These are phyloP conservation scores for Boletus sensibilis DNA, from an alignment of 768 basidiomycete species.

Conservation along the genomic window DNA sequence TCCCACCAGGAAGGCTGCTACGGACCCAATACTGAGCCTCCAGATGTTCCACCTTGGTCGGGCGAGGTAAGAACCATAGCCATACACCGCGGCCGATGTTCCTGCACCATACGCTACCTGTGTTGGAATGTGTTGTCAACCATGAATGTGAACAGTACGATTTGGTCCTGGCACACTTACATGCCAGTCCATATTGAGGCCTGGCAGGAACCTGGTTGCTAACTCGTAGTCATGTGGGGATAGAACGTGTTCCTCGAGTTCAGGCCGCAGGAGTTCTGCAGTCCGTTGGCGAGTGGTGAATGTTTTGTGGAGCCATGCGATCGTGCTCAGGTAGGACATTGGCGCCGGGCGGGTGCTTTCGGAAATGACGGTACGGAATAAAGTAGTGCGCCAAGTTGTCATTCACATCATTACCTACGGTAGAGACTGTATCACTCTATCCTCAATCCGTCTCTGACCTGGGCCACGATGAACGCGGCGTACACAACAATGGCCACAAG, in stretches of 20 bases:
- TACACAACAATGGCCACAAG: slow-evolving; percentile 5
- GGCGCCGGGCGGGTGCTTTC: neutral
- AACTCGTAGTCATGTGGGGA: slow-evolving; percentile 53
- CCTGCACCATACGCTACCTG: slow-evolving; percentile 24
- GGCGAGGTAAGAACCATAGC: slow-evolving; percentile 25
- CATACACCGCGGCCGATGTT: slow-evolving; percentile 24
- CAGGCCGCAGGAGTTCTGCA: slow-evolving; percentile 31
- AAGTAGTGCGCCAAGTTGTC: neutral
- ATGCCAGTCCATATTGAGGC: slow-evolving; percentile 43
- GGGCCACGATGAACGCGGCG: slow-evolving; percentile 4
- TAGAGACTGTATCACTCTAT: too few species aligned
- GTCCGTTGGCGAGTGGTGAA: slow-evolving; percentile 43
- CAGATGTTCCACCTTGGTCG: slow-evolving; percentile 30
- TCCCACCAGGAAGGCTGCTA: slow-evolving; percentile 29
- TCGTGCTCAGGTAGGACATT: slow-evolving; percentile 30
- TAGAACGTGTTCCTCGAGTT: slow-evolving; percentile 29
- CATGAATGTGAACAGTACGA: neutral
- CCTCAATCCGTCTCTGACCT: neutral
- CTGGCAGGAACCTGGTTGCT: slow-evolving; percentile 53
- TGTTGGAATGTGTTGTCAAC: slow-evolving; percentile 3
- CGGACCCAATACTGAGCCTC: slow-evolving; percentile 26
- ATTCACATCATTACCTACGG: slow-evolving; percentile 1
- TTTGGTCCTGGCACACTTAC: slow-evolving; percentile 31
- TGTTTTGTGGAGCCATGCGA: slow-evolving; percentile 41
- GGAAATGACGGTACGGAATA: neutral